Conservation (phyloP, 1,284 basidiomycete species). For the Trichosporon coremiiforme region DNA sequence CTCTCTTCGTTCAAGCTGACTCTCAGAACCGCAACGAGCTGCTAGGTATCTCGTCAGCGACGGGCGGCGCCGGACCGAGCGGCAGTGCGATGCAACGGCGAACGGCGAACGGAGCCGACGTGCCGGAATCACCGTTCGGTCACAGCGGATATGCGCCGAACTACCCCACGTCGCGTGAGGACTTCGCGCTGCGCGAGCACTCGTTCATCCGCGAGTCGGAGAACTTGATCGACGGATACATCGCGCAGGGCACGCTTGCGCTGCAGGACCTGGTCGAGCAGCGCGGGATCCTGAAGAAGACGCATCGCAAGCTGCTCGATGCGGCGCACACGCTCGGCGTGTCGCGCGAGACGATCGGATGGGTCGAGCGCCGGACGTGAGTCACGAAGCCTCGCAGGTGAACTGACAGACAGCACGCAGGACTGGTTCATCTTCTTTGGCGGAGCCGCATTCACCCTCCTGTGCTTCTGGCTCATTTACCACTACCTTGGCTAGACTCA, state of each 20-base stretch:
- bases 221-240: conserved; percentile 77
- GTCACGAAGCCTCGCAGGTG: conserved; percentile 32
- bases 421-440: conserved; percentile 88
- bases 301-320: conserved; percentile 75
- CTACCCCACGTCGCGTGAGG: conserved; percentile 62
- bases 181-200: conserved; percentile 80
- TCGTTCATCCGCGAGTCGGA: conserved; percentile 81
- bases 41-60: conserved; percentile 37
- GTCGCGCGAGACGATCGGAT: conserved; percentile 87
- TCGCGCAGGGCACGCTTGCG: conserved; percentile 85
- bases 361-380: conserved; percentile 89
- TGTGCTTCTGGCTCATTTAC: conserved; percentile 89
- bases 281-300: conserved; percentile 86
- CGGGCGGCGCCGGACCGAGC: conserved; percentile 48
- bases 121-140: conserved; percentile 51
- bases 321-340: conserved; percentile 90
- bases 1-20: neutral
- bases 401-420: conserved; percentile 66
- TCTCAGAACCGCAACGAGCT: conserved; percentile 17
- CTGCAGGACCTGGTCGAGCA: conserved; percentile 88
- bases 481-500: conserved; percentile 71
- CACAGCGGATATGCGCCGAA: conserved; percentile 61
- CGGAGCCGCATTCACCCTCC: conserved; percentile 80
- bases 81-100: conserved; percentile 43
- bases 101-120: conserved; percentile 60